Percentiles rank a stretch among this genome's conserved stretches.
These are phyloP conservation scores for Pistacia integerrima DNA, from an alignment of 345 rosid genomes.

Conservation along the genomic window DNA sequence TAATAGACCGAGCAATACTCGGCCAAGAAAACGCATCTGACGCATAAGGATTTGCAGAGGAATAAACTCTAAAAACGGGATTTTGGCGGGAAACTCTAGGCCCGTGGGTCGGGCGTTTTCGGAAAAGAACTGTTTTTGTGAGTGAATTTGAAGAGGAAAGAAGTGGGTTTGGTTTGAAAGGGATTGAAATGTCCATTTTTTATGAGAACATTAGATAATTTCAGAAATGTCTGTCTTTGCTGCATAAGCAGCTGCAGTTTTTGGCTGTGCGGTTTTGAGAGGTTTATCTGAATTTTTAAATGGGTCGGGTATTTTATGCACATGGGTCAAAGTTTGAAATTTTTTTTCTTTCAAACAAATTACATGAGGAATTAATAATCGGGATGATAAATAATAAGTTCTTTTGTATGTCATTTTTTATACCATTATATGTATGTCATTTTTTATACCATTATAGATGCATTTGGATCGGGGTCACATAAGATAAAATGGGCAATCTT, in stretches of 20 bases:
- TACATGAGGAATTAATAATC: no score
- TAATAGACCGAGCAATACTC: constrained; percentile 45
- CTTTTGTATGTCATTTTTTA: no score
- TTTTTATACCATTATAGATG: no score
- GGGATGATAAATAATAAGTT: no score
- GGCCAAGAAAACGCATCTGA: constrained; percentile 64
- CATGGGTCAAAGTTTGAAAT: neutral
- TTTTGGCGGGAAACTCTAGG: constrained; percentile 33
- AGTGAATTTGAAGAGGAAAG: constrained; percentile 30
- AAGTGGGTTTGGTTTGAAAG: constrained; percentile 43
- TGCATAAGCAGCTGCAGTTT: neutral
- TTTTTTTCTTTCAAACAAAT: no score
- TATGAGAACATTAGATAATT: neutral
- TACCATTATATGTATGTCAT: no score
- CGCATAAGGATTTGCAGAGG: constrained; percentile 48
- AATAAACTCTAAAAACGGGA: constrained; percentile 39
- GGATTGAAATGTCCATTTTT: constrained; percentile 44
- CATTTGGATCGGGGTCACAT: no score
- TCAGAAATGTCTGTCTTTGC: neutral
- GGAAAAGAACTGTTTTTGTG: constrained; percentile 19
- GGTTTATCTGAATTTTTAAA: constrained; percentile 15
- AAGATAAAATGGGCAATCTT: no score
- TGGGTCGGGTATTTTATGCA: neutral
- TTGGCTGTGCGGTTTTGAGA: constrained; percentile 2
- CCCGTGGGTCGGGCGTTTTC: constrained; percentile 31